phyloP scores from a whole-genome alignment of 805 yeast genomes.

The Candida xyloterini region DNA sequence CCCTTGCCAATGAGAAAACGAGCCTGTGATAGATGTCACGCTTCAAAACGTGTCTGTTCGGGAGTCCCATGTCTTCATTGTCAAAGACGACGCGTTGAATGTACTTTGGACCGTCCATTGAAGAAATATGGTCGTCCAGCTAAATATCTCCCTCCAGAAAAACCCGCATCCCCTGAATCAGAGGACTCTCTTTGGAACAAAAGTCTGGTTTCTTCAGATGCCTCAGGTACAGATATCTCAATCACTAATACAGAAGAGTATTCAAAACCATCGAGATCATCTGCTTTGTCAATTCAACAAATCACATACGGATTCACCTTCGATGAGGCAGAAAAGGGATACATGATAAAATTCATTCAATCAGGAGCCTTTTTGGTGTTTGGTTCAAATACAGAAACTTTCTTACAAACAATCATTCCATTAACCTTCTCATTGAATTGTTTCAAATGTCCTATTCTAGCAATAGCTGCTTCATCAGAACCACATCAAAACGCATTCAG shows the following conservation, averaged over 20 bases:
- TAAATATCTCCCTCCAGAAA: constrained; percentile 1
- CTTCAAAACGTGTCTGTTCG: constrained; percentile 5
- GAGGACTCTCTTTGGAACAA: neutral
- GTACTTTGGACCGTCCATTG: constrained; percentile 5
- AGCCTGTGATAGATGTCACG: constrained; percentile 10
- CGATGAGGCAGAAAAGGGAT: constrained; percentile 1
- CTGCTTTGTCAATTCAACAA: constrained; percentile 1
- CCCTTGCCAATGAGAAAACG: constrained; percentile 6
- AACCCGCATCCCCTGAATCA: neutral
- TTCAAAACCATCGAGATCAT: neutral
- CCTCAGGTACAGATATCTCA: neutral
- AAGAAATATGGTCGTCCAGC: constrained; percentile 9
- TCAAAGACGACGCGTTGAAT: neutral
- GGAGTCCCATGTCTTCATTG: constrained; percentile 7
- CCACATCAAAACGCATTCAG: constrained; percentile 1
- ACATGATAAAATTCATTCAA: constrained; percentile 2
- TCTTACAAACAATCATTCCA: constrained; percentile 3
- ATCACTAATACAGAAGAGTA: neutral
- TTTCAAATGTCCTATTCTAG: constrained; percentile 2
- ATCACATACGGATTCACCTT: constrained; percentile 1
- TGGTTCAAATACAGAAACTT: neutral
- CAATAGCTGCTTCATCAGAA: constrained; percentile 1
- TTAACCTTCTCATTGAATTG: neutral
- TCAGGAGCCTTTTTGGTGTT: neutral
- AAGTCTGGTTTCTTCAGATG: neutral